These are phyloP conservation scores for Suillus subaureus DNA, from an alignment of 768 basidiomycete species.

Conservation along the genomic window DNA sequence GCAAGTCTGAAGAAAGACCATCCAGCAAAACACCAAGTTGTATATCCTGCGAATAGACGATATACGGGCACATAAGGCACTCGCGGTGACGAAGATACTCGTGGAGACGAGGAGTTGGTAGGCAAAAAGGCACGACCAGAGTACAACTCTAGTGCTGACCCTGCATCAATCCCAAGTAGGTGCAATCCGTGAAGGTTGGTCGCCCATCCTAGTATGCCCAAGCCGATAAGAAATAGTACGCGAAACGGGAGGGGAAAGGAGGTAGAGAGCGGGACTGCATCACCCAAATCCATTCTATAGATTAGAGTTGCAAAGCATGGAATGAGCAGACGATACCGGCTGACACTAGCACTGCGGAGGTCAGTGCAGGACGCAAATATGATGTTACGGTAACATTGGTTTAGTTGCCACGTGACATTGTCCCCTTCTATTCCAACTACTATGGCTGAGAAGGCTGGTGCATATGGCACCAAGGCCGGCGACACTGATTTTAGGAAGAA, in stretches of 20 bases:
- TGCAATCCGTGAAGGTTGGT: slow-evolving; percentile 88
- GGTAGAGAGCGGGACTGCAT: slow-evolving; percentile 52
- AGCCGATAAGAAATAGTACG: slow-evolving; percentile 74
- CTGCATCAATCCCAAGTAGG: slow-evolving; percentile 71
- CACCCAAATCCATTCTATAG: slow-evolving; percentile 33
- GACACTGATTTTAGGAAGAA: slow-evolving; percentile 85
- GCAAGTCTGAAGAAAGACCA: slow-evolving; percentile 71
- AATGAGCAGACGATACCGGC: slow-evolving; percentile 4
- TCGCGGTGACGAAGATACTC: slow-evolving; percentile 30
- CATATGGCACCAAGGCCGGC: slow-evolving; percentile 39
- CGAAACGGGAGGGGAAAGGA: slow-evolving; percentile 91
- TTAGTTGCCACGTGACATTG: slow-evolving; percentile 8
- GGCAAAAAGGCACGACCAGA: slow-evolving; percentile 18
- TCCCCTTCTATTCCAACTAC: background rate
- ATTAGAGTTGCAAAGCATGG: slow-evolving; percentile 2
- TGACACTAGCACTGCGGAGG: slow-evolving; percentile 8
- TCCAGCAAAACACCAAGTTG: slow-evolving; percentile 58
- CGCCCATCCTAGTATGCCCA: slow-evolving; percentile 90
- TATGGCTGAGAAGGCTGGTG: slow-evolving; percentile 36
- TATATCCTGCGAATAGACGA: slow-evolving; percentile 63
- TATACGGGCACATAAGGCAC: slow-evolving; percentile 65
- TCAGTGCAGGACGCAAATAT: background rate
- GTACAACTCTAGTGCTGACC: slow-evolving; percentile 66
- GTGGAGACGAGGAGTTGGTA: slow-evolving; percentile 19
- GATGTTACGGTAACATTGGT: background rate